Conservation (phyloP, 371 early-diverging fungal genomes). For the Haplosporangium sp. region DNA sequence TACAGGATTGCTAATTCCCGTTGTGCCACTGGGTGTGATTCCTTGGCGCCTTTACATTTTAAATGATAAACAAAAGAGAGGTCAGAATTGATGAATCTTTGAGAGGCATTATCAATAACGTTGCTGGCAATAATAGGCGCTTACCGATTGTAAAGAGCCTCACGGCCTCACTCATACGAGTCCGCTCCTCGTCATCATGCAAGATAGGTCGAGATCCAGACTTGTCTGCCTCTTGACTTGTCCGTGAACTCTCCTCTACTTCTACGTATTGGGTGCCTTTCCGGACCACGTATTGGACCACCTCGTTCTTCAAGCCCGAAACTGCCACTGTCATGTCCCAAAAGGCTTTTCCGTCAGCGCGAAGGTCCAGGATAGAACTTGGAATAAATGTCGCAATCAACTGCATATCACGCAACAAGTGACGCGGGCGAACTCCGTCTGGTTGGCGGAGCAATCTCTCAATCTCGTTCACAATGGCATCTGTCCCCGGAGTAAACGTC, state of each 20-base stretch:
- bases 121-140: too few relatives aligned
- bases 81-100: not conserved
- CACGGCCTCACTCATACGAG: slow-evolving; percentile 55
- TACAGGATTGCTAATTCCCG: slow-evolving; percentile 58
- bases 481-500: slow-evolving; percentile 55
- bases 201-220: slow-evolving; percentile 23
- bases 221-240: slow-evolving; percentile 18
- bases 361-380: slow-evolving; percentile 53
- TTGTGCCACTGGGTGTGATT: slow-evolving; percentile 56
- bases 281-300: slow-evolving; percentile 49
- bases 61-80: not conserved
- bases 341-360: slow-evolving; percentile 59
- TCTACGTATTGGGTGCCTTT: slow-evolving; percentile 50
- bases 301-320: slow-evolving; percentile 56
- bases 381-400: slow-evolving; percentile 57
- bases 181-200: slow-evolving; percentile 47
- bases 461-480: slow-evolving; percentile 60
- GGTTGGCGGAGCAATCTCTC: slow-evolving; percentile 52
- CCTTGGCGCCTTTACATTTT: slow-evolving; percentile 51
- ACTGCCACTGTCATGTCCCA: slow-evolving; percentile 58
- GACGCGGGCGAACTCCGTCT: slow-evolving; percentile 36
- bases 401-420: slow-evolving; percentile 58
- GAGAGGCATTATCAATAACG: too few relatives aligned
- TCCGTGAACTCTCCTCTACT: slow-evolving; percentile 25
- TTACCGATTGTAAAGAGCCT: slow-evolving; percentile 58